These are phyloP conservation scores for Canavalia ensiformis DNA, from an alignment of 306 rosid genomes.

Conservation along the genomic window DNA sequence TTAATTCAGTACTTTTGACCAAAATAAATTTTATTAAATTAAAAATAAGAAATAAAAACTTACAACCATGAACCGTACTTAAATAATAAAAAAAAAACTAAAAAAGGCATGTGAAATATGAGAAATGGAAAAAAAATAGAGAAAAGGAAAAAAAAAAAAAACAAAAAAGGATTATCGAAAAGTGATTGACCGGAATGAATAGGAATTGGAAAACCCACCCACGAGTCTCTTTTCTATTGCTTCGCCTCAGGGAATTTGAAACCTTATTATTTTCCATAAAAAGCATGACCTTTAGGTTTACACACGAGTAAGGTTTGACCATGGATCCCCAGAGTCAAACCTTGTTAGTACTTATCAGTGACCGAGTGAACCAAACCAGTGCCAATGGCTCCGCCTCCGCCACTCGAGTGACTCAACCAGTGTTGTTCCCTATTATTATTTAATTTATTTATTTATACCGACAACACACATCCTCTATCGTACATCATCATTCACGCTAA, in stretches of 20 bases:
- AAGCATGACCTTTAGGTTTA: not conserved
- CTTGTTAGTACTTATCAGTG: no score
- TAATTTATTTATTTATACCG: no score
- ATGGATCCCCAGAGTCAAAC: no score
- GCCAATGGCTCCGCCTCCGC: no score
- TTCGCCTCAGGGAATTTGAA: not conserved
- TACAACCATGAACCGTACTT: no score
- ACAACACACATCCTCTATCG: not conserved
- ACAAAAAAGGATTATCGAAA: not conserved
- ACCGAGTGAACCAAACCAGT: no score
- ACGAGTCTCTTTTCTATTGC: not conserved
- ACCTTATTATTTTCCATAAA: not conserved
- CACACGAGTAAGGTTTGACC: no score
- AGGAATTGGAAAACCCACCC: not conserved
- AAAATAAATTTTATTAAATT: no score
- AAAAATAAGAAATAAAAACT: no score
- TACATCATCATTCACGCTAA: not conserved
- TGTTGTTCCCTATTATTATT: no score
- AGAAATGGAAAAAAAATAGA: not conserved
- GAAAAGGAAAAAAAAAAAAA: not conserved
- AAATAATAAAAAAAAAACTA: not conserved
- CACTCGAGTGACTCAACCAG: no score
- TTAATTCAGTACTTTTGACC: no score
- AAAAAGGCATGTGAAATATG: not conserved
- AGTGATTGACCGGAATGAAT: not conserved